Base-by-base conservation (phyloP, 352 stramenopile species). In the Nothophytophthora sp. region DNA sequence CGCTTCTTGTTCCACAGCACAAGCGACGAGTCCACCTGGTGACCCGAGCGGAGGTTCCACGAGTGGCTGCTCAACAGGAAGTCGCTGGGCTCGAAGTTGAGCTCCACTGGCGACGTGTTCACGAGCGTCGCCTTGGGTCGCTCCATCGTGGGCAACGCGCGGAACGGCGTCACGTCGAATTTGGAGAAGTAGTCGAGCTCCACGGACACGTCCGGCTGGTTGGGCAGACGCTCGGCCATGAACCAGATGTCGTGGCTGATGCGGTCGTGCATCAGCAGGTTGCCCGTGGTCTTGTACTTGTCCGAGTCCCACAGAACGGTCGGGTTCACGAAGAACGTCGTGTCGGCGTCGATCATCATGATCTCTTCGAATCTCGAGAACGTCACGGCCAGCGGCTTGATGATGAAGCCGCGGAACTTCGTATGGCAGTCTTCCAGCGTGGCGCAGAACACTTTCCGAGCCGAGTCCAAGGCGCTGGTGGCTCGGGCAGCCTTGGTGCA, bases 1-100 rank as follows among this genome's bases (percentile, higher is more conserved):
- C 48, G 48, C 18, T 60, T 40, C 53, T 84, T 84, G 52, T 55
- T 81, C 72, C 76, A 87, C 2, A 84, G 60, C 47, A 81, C 46
- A 4, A 87, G 43, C 1, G 76, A 81, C 10, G 76, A 82, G 42
- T 87, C 76, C 12, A 76, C 60, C 13, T 83, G 63, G 30, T 83
- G 72, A 11, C 75, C 75, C 0, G 75, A 56, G 3, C 64, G 69
- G 5, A 74, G 59, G 32, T 73, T 83, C 67, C 70, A 86, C 32
- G 67, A 60, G 43, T 83, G 64, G 23, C 60, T 81, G 2, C 27
- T 61, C 15, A 76, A 38, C 18, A 76, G 44, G 8, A 60, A 59
- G 10, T 73, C 54, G 43, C 67, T 76, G 3, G 67, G 67, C 24
- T 65, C 47, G 18, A 72, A 74, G 12, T 53, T 54, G 3, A 68